Evolutionary conservation across 2,329 filamentous ascomycete species (phyloP).

Genomic region (Falciphora oryzae): DNA sequence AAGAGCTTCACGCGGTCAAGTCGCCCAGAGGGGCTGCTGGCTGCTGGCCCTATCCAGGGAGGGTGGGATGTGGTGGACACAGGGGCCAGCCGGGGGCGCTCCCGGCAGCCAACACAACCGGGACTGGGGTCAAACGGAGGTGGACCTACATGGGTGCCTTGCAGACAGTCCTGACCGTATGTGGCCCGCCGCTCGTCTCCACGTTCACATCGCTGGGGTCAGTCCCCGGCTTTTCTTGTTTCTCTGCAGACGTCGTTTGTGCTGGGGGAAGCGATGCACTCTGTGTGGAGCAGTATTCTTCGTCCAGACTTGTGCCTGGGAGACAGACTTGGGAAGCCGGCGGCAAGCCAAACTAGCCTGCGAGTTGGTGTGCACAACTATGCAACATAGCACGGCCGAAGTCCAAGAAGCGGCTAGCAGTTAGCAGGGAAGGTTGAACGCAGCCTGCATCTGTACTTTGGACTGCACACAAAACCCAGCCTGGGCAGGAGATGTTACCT

Average conservation of each 20-base stretch:
- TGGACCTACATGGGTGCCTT: not conserved
- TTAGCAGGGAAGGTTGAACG: not conserved
- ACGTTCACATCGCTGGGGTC: not conserved
- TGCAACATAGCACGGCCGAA: not conserved
- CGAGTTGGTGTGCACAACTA: not conserved
- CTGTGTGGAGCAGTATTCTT: not conserved
- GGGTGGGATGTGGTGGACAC: too few relatives aligned
- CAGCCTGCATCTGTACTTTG: not conserved
- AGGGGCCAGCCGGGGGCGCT: not conserved
- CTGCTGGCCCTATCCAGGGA: too few relatives aligned
- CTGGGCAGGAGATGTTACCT: not conserved
- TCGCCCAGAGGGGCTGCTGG: not conserved
- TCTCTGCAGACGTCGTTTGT: not conserved
- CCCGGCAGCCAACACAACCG: not conserved
- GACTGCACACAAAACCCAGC: not conserved
- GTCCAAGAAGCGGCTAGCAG: not conserved
- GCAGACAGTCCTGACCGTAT: not conserved
- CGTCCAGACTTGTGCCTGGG: not conserved
- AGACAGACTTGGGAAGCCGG: not conserved
- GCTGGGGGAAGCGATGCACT: not conserved
- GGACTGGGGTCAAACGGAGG: not conserved
- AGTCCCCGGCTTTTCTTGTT: not conserved
- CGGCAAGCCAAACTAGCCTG: too few relatives aligned
- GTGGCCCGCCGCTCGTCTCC: not conserved
- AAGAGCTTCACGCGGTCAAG: not conserved